Evolutionary conservation across 805 yeast genomes (phyloP), one percentile per base, ranked within the genome.

Genomic region (Candida oleophila): DNA sequence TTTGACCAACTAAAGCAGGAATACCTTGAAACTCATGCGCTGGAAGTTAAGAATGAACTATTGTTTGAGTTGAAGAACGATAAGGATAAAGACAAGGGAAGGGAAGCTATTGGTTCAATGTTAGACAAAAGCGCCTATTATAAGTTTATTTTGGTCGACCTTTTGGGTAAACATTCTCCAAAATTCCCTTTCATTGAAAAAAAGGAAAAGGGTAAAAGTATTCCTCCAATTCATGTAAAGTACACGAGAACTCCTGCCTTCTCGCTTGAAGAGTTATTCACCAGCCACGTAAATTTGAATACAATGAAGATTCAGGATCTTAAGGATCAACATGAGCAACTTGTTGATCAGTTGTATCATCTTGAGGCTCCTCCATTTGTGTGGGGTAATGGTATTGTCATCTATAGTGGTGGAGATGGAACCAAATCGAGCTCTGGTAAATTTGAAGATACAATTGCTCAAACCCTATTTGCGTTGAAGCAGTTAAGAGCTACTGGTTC

Each of bases 361-460:
- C 45, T 66, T 21, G 51, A 60, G 12, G 47, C 52, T 2, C 70
- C 71, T 3, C 59, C 66, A 3, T 48, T 65, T 21, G 57, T 54
- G 16, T 45, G 49, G 2, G 73, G 73, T 4, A 57, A 60, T 15
- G 75, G 75, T 7, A 67, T 70, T 25, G 68, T 68, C 5, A 55
- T 70, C n/a, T 57, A 62, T 22, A 65, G 65, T 7, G 64, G 66
- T 5, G 61, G 63, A 5, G 47, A 50, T 14, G 16, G 16, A 33
- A 25, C 30, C 11, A 11, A 25, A 11, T 11, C 5, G 5, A 25
- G 30, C 30, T 25, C 30, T 11, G 18, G 18, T 18, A 36, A 16
- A 8, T 36, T 36, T 36, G 39, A 36, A 4, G 22, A 25, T 15
- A 54, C 56, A 44, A 46, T 68, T 19, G 63, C 63, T 2, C 56